A percentile compares a stretch with the other conserved stretches of the same genome.
These are phyloP conservation scores for Fragaria vesca DNA, from an alignment of 306 rosid genomes.

Conservation along the genomic window DNA sequence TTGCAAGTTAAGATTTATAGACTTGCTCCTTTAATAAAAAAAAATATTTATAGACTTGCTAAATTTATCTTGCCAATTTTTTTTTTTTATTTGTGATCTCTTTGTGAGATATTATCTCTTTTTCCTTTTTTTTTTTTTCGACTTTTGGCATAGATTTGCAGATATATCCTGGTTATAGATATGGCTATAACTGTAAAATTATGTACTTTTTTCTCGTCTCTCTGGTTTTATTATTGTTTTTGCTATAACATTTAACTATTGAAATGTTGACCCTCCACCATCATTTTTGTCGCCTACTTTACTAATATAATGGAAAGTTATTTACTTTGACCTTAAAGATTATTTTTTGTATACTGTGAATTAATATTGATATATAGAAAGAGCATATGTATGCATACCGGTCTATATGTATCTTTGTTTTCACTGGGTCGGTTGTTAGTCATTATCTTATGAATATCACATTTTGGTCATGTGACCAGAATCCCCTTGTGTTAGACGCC, in stretches of 20 bases:
- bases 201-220: neutral
- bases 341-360: neutral
- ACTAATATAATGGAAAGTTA: neutral
- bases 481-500: neutral
- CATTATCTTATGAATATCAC: constrained; percentile 7
- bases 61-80: neutral
- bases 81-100: neutral
- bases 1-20: neutral
- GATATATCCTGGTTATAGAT: neutral
- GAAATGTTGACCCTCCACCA: neutral
- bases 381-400: neutral
- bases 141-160: neutral
- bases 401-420: neutral
- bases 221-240: neutral
- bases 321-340: neutral
- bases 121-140: no score
- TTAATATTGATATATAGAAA: neutral
- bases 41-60: neutral
- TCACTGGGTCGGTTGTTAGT: constrained; percentile 9
- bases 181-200: neutral
- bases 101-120: neutral
- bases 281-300: neutral
- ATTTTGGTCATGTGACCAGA: constrained; percentile 20
- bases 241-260: neutral
- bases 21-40: neutral